These are phyloP conservation scores for Plasmopara viticola DNA, from an alignment of 352 stramenopile genomes.

Conservation along the genomic window DNA sequence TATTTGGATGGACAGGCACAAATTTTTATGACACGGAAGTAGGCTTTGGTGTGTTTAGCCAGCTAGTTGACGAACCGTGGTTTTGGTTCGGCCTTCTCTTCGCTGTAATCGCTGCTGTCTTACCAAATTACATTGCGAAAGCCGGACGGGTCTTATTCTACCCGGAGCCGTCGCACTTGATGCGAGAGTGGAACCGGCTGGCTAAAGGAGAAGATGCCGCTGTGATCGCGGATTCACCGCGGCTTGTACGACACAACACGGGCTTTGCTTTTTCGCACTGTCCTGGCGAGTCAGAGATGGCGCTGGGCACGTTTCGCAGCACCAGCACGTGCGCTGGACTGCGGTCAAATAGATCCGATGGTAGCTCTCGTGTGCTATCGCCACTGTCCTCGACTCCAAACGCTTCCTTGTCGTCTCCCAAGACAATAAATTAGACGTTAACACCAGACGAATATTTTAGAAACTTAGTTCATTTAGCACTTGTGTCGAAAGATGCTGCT, in stretches of 20 bases:
- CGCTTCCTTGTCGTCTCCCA: conserved; percentile 45
- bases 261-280: conserved; percentile 84
- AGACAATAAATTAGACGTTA: conserved; percentile 20
- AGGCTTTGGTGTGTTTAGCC: conserved; percentile 51
- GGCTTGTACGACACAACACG: conserved; percentile 77
- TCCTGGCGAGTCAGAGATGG: conserved; percentile 72
- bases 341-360: conserved; percentile 29
- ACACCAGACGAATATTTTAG: conserved; percentile 4
- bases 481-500: conserved; percentile 13
- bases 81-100: conserved; percentile 80
- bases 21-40: conserved; percentile 81
- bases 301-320: conserved; percentile 35
- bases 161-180: conserved; percentile 82
- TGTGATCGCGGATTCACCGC: conserved; percentile 51
- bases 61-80: conserved; percentile 66
- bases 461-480: conserved; percentile 1
- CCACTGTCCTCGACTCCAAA: conserved; percentile 49
- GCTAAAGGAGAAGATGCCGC: conserved; percentile 67
- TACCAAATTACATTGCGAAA: conserved; percentile 86
- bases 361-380: conserved; percentile 28
- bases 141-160: conserved; percentile 83
- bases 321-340: conserved; percentile 17
- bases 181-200: conserved; percentile 86
- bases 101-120: conserved; percentile 44
- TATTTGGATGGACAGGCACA: conserved; percentile 67